phyloP scores from a whole-genome alignment of 1,139 yeast species.

The Candida labiduridarum region DNA sequence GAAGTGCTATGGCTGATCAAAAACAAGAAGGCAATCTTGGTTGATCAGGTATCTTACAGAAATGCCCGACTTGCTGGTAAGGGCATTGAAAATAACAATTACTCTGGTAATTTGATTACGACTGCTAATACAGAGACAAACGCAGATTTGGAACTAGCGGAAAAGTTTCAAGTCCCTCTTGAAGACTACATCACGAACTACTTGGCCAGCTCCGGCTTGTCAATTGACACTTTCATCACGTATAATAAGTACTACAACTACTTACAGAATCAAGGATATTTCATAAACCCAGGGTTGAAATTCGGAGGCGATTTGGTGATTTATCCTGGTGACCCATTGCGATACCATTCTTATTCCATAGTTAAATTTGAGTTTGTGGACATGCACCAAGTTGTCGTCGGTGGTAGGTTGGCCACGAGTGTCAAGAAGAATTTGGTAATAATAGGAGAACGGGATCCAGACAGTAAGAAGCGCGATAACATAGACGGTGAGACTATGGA shows the following conservation, averaged over 20 bases:
- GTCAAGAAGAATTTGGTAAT: conserved; percentile 87
- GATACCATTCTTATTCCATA: conserved; percentile 68
- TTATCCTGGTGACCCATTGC: conserved; percentile 92
- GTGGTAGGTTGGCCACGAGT: conserved; percentile 90
- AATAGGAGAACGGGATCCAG: conserved; percentile 25
- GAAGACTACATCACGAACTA: conserved; percentile 12
- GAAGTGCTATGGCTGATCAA: conserved; percentile 71
- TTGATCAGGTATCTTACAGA: conserved; percentile 27
- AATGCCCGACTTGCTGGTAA: not conserved
- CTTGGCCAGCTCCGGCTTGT: conserved; percentile 3
- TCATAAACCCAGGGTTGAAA: conserved; percentile 78
- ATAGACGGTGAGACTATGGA: conserved; percentile 13
- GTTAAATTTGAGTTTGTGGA: conserved; percentile 54
- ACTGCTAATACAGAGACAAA: conserved; percentile 12
- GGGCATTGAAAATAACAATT: not conserved
- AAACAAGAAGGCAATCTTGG: conserved; percentile 39
- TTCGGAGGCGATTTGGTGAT: conserved; percentile 90
- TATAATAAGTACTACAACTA: conserved; percentile 29
- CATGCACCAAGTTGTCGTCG: conserved; percentile 64
- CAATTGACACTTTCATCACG: conserved; percentile 9
- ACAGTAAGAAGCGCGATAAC: conserved; percentile 26
- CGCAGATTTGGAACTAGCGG: conserved; percentile 11
- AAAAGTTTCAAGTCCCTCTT: conserved; percentile 10
- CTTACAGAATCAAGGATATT: conserved; percentile 53
- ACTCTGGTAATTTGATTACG: conserved; percentile 11